Evolutionary conservation across 2,329 filamentous ascomycete species (phyloP), one percentile per base, ranked within the genome.

Genomic region (Aschersonia sp.): DNA sequence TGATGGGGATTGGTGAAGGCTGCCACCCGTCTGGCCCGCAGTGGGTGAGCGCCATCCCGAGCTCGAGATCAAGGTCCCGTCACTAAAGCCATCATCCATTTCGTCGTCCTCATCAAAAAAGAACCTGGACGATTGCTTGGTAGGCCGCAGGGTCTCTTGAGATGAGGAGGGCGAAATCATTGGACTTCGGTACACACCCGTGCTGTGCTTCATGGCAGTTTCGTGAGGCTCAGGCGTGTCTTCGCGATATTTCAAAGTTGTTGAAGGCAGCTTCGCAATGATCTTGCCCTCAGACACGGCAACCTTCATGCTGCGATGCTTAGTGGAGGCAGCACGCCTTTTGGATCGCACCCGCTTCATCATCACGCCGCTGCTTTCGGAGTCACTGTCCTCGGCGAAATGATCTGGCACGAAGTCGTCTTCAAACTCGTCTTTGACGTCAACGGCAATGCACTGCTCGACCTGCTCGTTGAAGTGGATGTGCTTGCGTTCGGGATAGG

Each of bases 381-480:
- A 86, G 50, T 81, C 83, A 51, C 76, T 79, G 53, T 81, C 77
- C 47, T 79, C 75, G 42, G 70, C 70, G 50, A 66, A 71, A 4
- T 50, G 56, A 37, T 75, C 74, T 4, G 72, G 65, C 30, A 79
- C 75, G 10, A 83, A 73, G 9, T 85, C 79, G 47, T 87, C 80
- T 31, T 85, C 79, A 44, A 89, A 83, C 30, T 83, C 82, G 53
- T 85, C 80, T 66, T 94, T 94, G 56, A 80, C 75, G 35, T 97
- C 89, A 33, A 98, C 79, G 6, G 92, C 92, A 54, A 96, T 96
- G 62, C 89, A 96, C 62, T 97, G 90, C 61, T 89, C 83, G 2
- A 98, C 92, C 66, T 90, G 85, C 60, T 96, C 86, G 60, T 96
- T 92, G 64, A 98, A 98, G 59, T 94, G 87, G 54, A 98, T 97